phyloP scores from a whole-genome alignment of 768 basidiomycete genomes.

The Rhodotorula babjevae region DNA sequence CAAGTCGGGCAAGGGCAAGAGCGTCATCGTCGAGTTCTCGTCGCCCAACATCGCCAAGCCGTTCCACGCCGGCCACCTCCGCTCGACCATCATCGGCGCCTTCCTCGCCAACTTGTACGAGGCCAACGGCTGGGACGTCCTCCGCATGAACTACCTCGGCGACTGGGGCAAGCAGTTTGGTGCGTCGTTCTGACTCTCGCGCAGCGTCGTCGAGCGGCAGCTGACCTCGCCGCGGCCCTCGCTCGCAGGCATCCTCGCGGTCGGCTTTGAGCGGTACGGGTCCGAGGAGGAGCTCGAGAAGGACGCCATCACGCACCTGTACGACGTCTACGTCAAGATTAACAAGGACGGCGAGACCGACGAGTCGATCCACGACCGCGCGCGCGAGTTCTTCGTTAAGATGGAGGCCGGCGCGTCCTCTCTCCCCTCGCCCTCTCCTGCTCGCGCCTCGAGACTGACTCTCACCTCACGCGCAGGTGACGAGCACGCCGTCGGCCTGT shows the following conservation, averaged over 20 bases:
- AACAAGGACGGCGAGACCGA: slow-evolving; percentile 59
- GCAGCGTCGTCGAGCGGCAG: no score
- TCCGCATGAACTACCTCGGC: slow-evolving; percentile 86
- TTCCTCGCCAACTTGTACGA: slow-evolving; percentile 87
- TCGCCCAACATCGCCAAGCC: slow-evolving; percentile 97
- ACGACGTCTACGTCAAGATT: slow-evolving; percentile 89
- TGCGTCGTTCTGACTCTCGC: no score
- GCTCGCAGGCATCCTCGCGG: slow-evolving; percentile 72
- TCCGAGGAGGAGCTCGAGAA: slow-evolving; percentile 69
- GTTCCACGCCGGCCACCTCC: slow-evolving; percentile 94
- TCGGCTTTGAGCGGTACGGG: slow-evolving; percentile 89
- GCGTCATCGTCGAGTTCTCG: slow-evolving; percentile 81
- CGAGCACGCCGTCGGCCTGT: slow-evolving; percentile 72
- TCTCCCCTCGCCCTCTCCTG: background rate
- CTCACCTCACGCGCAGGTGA: slow-evolving; percentile 53
- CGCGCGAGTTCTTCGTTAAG: slow-evolving; percentile 86
- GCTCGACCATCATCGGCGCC: slow-evolving; percentile 98
- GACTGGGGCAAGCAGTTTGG: slow-evolving; percentile 97
- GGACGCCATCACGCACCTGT: slow-evolving; percentile 91
- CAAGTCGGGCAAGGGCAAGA: slow-evolving; percentile 70
- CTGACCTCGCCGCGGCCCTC: background rate
- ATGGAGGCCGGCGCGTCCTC: slow-evolving; percentile 51
- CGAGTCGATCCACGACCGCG: slow-evolving; percentile 49
- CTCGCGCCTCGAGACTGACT: background rate
- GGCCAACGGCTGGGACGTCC: slow-evolving; percentile 88